Conservation (phyloP, 805 yeast genomes). For the Sugiyamaella smithiae region DNA sequence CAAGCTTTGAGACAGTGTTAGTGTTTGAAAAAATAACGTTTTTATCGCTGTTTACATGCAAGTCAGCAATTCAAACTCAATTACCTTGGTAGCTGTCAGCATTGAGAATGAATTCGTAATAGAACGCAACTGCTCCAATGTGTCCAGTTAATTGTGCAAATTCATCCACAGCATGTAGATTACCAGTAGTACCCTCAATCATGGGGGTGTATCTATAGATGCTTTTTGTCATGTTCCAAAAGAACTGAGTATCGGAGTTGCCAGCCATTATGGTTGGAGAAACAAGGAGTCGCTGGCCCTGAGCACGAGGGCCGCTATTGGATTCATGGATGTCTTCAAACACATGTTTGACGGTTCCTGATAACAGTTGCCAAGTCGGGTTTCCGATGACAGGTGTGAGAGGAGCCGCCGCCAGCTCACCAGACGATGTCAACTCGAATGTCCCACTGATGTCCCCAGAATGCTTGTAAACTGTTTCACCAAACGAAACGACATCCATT, state of each 20-base stretch:
- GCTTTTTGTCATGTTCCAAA: conserved; percentile 59
- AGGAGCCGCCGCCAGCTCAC: conserved; percentile 51
- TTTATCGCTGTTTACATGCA: no score
- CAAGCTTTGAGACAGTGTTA: no score
- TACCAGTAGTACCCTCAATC: conserved; percentile 25
- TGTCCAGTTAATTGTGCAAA: conserved; percentile 53
- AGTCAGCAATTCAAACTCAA: no score
- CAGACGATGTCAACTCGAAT: conserved; percentile 37
- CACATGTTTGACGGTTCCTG: conserved; percentile 62
- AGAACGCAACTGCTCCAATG: conserved; percentile 37
- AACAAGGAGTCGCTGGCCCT: conserved; percentile 41
- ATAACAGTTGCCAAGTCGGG: conserved; percentile 50
- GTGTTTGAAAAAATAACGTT: no score
- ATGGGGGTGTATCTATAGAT: conserved; percentile 51
- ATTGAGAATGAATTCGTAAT: conserved; percentile 30
- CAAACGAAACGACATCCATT: not conserved
- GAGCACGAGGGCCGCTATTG: conserved; percentile 27
- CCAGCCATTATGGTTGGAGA: conserved; percentile 64
- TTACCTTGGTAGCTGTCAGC: conserved; percentile 45
- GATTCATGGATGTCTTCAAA: conserved; percentile 56
- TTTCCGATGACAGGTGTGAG: conserved; percentile 43
- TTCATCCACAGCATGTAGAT: conserved; percentile 64
- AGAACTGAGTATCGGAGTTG: conserved; percentile 67
- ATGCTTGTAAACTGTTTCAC: not conserved
- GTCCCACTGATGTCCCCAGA: conserved; percentile 35